A percentile compares a stretch with the other conserved stretches of the same genome.
Conservation (phyloP, 2,329 filamentous ascomycete species). For the Cadophora sp. region DNA sequence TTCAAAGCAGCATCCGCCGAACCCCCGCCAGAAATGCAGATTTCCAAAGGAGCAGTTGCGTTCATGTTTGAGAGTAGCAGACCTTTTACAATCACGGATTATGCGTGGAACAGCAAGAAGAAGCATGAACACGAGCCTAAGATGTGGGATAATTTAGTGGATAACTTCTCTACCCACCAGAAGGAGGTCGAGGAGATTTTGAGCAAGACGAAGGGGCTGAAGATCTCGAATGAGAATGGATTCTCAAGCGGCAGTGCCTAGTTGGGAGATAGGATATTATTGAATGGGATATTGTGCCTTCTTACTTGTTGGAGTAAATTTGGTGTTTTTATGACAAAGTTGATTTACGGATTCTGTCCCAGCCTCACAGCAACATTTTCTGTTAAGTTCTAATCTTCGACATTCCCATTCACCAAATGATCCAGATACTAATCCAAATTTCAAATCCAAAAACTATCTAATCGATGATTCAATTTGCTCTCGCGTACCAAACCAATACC, state of each 20-base stretch:
- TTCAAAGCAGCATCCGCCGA: constrained; percentile 56
- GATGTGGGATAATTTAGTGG: constrained; percentile 62
- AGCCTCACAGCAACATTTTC: no score
- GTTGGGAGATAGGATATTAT: not conserved
- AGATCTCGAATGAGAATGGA: constrained; percentile 30
- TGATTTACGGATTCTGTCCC: no score
- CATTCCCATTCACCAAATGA: no score
- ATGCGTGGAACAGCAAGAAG: constrained; percentile 53
- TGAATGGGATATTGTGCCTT: not conserved
- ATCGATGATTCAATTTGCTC: not conserved
- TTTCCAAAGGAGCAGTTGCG: constrained; percentile 55
- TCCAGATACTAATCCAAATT: no score
- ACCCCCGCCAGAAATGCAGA: constrained; percentile 53
- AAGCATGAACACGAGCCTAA: constrained; percentile 54
- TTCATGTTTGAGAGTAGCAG: constrained; percentile 60
- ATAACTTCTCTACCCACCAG: constrained; percentile 56
- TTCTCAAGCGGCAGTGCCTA: constrained; percentile 6
- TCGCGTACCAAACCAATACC: no score
- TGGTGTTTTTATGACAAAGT: no score
- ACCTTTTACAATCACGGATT: constrained; percentile 64
- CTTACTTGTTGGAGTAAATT: no score
- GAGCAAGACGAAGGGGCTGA: constrained; percentile 28
- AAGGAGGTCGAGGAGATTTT: constrained; percentile 55
- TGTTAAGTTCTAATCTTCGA: no score
- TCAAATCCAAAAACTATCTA: no score